Base-by-base conservation (phyloP, 2,329 filamentous ascomycete species). In the Xylariaceae sp. region DNA sequence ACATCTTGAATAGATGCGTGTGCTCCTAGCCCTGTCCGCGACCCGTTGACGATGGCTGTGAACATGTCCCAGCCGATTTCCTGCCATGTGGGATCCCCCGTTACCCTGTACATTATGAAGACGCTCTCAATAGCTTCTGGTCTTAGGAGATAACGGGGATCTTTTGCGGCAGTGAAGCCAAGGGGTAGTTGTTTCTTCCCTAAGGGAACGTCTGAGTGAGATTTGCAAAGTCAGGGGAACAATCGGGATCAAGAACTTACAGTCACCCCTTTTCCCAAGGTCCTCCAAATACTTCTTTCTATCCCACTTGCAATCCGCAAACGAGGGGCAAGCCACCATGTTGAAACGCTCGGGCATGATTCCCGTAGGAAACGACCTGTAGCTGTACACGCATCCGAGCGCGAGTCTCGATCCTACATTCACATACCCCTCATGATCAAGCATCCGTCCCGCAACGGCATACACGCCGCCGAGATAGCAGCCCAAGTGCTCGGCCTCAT, bases 401-500 rank as follows among this genome's bases (percentile, higher is more conserved):
- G 84, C 82, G 1, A 89, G 74, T 65, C 82, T 81, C 58, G 77
- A 76, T 1, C 82, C 86, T 15, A 82, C 75, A 2, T 79, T 74
- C 6, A 88, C 70, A 45, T 88, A 82, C 3, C 80, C 76, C 0
- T 77, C 75, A 1, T 75, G 77, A 51, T 77, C 67, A 63, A 89
- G 82, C 30, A 90, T 75, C 61, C 80, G 83, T 1, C 87, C 84
- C 1, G 82, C 86, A 41, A 92, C 79, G 1, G 78, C 88, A 51
- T 89, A 86, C 77, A 88, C 86, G 8, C 87, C 88, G 5, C 88
- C 88, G 2, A 82, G 77, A 68, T 89, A 92, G 72, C 88, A 92
- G 2, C 82, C 80, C 1, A 90, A 76, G 69, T 91, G 88, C 59
- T 87, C 82, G 0, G 63, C 62, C 55, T 76, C 73, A 3, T 75